A percentile compares a stretch with the other conserved stretches of the same genome.
Evolutionary conservation across 139 green algal species (phyloP).

Genomic region (Tetradesmus lagerheimii): DNA sequence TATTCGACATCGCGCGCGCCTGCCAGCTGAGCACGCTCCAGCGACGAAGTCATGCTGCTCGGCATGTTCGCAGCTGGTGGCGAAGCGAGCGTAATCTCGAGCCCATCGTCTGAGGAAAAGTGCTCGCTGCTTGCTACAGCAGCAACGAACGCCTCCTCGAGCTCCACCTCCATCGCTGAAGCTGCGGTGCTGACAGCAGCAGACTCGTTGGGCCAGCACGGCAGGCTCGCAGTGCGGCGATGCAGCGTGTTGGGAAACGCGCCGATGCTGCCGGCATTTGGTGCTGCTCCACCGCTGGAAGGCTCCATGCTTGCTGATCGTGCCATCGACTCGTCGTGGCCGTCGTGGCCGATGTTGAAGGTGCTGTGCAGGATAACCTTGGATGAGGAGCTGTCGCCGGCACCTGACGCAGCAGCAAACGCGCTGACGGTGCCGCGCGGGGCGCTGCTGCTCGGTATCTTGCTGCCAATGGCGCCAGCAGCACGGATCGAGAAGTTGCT

Average conservation of each 20-base stretch:
- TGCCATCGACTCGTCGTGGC: neutral
- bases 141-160: neutral
- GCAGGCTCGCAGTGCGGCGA: neutral
- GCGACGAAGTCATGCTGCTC: too few species aligned
- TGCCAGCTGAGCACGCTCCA: neutral
- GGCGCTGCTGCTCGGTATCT: neutral
- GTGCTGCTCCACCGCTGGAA: neutral
- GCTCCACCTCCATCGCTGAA: neutral
- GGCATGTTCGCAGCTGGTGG: neutral
- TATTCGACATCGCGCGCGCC: neutral
- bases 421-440: neutral
- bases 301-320: neutral
- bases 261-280: neutral
- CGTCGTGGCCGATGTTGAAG: neutral
- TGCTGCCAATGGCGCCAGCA: neutral
- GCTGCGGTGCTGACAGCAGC: neutral
- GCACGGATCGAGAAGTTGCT: neutral
- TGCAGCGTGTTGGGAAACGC: neutral
- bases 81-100: neutral
- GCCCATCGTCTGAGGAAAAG: neutral
- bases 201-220: neutral
- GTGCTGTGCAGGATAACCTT: conserved; percentile 1
- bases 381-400: neutral
- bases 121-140: neutral
- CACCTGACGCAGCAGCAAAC: neutral